Evolutionary conservation across 352 stramenopile species (phyloP).

Genomic region (Globisporangium emineosum): DNA sequence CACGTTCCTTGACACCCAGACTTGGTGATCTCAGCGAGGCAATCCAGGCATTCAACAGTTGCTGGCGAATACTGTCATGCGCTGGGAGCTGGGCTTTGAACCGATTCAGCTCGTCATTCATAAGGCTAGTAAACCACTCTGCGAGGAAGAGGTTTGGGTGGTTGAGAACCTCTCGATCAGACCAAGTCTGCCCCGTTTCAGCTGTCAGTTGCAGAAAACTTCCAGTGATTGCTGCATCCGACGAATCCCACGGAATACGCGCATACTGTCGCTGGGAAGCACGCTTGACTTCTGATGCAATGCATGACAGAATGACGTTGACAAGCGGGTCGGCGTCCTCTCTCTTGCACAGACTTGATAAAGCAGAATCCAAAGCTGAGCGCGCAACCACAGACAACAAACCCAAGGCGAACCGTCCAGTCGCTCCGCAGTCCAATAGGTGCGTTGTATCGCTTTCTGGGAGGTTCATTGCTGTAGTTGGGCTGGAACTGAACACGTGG

Average conservation of each 20-base stretch:
- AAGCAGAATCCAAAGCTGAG: conserved; percentile 40
- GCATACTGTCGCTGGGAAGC: conserved; percentile 78
- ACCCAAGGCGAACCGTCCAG: conserved; percentile 47
- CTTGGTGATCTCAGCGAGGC: conserved; percentile 82
- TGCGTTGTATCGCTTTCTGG: conserved; percentile 43
- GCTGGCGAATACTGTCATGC: conserved; percentile 56
- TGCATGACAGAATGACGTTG: conserved; percentile 49
- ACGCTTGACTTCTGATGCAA: conserved; percentile 59
- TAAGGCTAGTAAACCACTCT: conserved; percentile 77
- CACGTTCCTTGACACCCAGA: conserved; percentile 84
- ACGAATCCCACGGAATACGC: conserved; percentile 80
- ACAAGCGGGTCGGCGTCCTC: conserved; percentile 35
- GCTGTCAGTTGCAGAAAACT: conserved; percentile 71
- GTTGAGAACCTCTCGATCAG: conserved; percentile 75
- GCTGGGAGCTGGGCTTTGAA: conserved; percentile 42
- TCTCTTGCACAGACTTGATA: conserved; percentile 18
- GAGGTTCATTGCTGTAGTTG: conserved; percentile 25
- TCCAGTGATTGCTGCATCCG: conserved; percentile 61
- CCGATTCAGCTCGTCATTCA: conserved; percentile 56
- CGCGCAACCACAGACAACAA: conserved; percentile 48
- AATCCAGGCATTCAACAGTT: conserved; percentile 78
- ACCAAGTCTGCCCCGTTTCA: conserved; percentile 68
- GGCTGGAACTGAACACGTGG: conserved; percentile 27
- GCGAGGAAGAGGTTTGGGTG: conserved; percentile 86
- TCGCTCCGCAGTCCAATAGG: conserved; percentile 53